Conservation (phyloP, 2,329 filamentous ascomycete genomes). For the Dryadomyces quercivorus region DNA sequence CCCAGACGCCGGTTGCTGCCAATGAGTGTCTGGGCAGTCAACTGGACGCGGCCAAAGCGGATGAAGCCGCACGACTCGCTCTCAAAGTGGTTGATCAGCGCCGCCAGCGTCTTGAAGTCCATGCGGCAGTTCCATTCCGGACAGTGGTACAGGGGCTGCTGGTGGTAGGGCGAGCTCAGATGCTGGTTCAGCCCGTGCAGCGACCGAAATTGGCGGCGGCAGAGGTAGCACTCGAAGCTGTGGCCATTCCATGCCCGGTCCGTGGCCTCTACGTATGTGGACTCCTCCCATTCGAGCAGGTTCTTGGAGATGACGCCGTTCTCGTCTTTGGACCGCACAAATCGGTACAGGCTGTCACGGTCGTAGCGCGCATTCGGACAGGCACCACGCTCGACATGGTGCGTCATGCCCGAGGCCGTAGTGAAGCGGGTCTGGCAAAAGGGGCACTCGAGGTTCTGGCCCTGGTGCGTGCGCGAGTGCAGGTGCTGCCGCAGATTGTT, state of each 20-base stretch:
- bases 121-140: slow-evolving; percentile 20
- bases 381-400: slow-evolving; percentile 44
- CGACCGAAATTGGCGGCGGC: slow-evolving; percentile 28
- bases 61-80: slow-evolving; percentile 26
- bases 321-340: slow-evolving; percentile 33
- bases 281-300: slow-evolving; percentile 31
- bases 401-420: slow-evolving; percentile 38
- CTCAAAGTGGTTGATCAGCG: slow-evolving; percentile 29
- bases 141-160: slow-evolving; percentile 27
- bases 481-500: slow-evolving; percentile 34
- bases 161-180: slow-evolving; percentile 33
- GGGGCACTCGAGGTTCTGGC: slow-evolving; percentile 33
- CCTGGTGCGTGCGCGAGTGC: slow-evolving; percentile 37
- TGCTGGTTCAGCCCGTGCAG: slow-evolving; percentile 34
- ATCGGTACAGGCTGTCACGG: slow-evolving; percentile 32
- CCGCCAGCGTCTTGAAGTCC: slow-evolving; percentile 28
- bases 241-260: slow-evolving; percentile 29
- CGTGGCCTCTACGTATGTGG: slow-evolving; percentile 25
- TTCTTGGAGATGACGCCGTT: slow-evolving; percentile 36
- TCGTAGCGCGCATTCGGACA: slow-evolving; percentile 37
- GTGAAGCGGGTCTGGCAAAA: slow-evolving; percentile 36
- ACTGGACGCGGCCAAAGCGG: not conserved
- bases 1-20: not conserved
- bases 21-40: not conserved
- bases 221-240: slow-evolving; percentile 41